Evolutionary conservation across 2,329 filamentous ascomycete species (phyloP), one percentile per base, ranked within the genome.

Genomic region (Aspergillus sergii): DNA sequence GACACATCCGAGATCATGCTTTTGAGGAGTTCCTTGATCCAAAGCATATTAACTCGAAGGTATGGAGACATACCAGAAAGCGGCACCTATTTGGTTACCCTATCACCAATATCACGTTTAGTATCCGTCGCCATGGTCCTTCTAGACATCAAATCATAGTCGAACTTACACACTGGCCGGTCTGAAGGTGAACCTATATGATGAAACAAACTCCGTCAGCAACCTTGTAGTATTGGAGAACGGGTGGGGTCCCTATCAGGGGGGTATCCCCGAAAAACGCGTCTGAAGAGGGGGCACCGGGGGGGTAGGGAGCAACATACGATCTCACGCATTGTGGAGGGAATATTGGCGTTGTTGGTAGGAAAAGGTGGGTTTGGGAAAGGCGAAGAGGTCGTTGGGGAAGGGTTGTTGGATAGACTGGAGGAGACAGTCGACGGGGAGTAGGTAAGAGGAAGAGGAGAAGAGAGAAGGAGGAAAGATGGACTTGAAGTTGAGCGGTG

Each of bases 71-170:
- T 84, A 92, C 91, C 95, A 99, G 89, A 99, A 99, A 85, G 95
- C 95, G 87, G 95, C 95, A 94, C 95, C 95, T 76, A 98, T 97
- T 92, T 99, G 95, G 91, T 99, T 99, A 89, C 95, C 95, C 94
- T 97, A 76, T 67, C 54, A 65, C 61, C 71, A 75, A 71, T 66
- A 72, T 61, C 66, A 64, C 59, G 66, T 71, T 74, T 69, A 76
- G 71, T 69, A 55, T 63, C 57, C 56, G 53, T 46, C 43, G 57
- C 56, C 43, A 32, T 26, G 55, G 60, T 58, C 60, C 54, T 34
- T 60, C 48, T 34, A 34, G 32, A 50, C 23, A 21, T 59, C 26
- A 32, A 46, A 53, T 64, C 53, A 57, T 53, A 39, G 50, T 68
- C 57, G 63, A 66, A 88, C 89, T 85, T 89, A 97, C 94, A 87